A percentile compares a stretch with the other conserved stretches of the same genome.
Conservation (phyloP, 805 yeast species). For the Pichia membranifaciens region DNA sequence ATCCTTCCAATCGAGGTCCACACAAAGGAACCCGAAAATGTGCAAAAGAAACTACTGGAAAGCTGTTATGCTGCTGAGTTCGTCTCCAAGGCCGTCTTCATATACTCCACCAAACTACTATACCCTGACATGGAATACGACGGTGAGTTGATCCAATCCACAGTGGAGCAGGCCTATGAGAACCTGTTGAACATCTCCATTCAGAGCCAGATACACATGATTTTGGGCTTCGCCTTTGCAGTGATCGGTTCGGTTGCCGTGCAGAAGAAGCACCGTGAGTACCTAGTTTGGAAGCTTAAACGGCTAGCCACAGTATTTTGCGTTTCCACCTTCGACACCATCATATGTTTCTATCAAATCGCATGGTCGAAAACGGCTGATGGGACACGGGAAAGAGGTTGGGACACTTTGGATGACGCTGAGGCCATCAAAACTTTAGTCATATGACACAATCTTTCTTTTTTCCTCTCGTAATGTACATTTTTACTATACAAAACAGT, state of each 20-base stretch:
- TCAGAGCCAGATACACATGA: conserved; percentile 14
- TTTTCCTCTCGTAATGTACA: too few species aligned
- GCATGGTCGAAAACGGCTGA: conserved; percentile 16
- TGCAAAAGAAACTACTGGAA: conserved; percentile 17
- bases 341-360: conserved; percentile 8
- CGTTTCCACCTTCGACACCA: conserved; percentile 9
- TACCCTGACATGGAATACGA: conserved; percentile 6
- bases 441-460: not conserved
- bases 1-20: conserved; percentile 15
- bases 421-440: not conserved
- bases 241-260: conserved; percentile 17
- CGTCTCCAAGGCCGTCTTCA: conserved; percentile 13
- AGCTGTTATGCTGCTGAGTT: conserved; percentile 18
- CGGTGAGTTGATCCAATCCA: conserved; percentile 10
- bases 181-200: conserved; percentile 11
- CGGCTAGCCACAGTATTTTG: conserved; percentile 12
- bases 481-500: too few species aligned
- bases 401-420: conserved; percentile 8
- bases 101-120: conserved; percentile 15
- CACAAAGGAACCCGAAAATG: conserved; percentile 13
- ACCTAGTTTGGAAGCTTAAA: conserved; percentile 12
- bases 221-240: conserved; percentile 18
- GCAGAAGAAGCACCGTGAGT: conserved; percentile 13
- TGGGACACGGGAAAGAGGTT: conserved; percentile 3
- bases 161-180: conserved; percentile 10